Evolutionary conservation across 2,329 filamentous ascomycete genomes (phyloP).

Genomic region (Cytospora paraplurivora): DNA sequence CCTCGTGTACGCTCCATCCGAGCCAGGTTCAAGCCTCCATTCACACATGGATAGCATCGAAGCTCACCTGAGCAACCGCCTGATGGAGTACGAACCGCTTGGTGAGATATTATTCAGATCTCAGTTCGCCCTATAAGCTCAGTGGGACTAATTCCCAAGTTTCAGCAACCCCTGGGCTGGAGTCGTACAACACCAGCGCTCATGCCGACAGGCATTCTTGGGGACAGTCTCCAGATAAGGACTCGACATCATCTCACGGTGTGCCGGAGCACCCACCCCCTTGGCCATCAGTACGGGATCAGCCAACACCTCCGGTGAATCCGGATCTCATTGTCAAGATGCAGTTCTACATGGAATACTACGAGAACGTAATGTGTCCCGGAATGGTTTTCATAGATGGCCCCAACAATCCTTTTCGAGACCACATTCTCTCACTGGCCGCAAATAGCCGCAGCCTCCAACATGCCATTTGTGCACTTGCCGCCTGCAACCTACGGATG

Average conservation of each 20-base stretch:
- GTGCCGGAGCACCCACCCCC: constrained; percentile 48
- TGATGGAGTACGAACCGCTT: constrained; percentile 59
- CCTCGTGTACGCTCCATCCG: constrained; percentile 61
- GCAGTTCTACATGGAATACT: constrained; percentile 90
- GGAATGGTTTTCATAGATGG: constrained; percentile 91
- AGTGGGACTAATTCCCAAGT: constrained; percentile 31
- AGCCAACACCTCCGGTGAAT: constrained; percentile 54
- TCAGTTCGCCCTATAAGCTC: constrained; percentile 34
- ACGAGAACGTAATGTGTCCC: constrained; percentile 87
- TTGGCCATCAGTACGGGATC: constrained; percentile 52
- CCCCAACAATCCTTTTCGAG: constrained; percentile 81
- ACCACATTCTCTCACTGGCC: constrained; percentile 78
- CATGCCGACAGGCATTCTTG: constrained; percentile 52
- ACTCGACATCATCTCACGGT: constrained; percentile 45
- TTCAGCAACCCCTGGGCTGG: constrained; percentile 55
- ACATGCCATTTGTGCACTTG: constrained; percentile 86
- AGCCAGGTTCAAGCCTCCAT: constrained; percentile 61
- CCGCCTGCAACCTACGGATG: constrained; percentile 89
- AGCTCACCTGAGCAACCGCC: constrained; percentile 53
- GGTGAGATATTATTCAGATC: constrained; percentile 52
- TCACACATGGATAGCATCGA: constrained; percentile 63
- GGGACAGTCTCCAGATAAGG: constrained; percentile 49
- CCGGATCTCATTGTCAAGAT: constrained; percentile 73
- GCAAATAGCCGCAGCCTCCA: constrained; percentile 79
- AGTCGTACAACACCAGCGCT: constrained; percentile 53